These are phyloP conservation scores for Trichothecium roseum DNA, from an alignment of 2,329 filamentous ascomycete genomes.

Conservation along the genomic window DNA sequence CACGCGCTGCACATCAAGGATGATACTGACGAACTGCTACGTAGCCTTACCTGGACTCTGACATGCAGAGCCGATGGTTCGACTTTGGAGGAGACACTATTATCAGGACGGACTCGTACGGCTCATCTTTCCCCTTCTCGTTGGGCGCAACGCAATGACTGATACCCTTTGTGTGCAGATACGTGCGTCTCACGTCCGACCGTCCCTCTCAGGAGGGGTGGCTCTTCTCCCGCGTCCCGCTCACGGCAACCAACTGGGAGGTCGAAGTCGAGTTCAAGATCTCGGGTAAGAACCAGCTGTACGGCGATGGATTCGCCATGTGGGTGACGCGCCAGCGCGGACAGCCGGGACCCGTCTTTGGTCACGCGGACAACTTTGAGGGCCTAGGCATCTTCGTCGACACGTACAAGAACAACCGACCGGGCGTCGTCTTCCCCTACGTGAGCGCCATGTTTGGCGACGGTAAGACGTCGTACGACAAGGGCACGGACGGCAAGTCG, in stretches of 20 bases:
- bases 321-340: constrained; percentile 95
- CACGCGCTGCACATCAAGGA: constrained; percentile 9
- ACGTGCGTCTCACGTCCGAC: constrained; percentile 87
- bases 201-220: constrained; percentile 84
- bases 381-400: constrained; percentile 93
- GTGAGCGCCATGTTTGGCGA: constrained; percentile 98
- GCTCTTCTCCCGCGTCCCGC: constrained; percentile 85
- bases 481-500: constrained; percentile 86
- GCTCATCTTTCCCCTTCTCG: constrained; percentile 6
- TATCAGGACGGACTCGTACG: constrained; percentile 60
- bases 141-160: background rate
- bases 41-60: constrained; percentile 92
- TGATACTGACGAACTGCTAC: constrained; percentile 8
- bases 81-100: constrained; percentile 97
- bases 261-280: constrained; percentile 95
- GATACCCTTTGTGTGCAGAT: constrained; percentile 38
- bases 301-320: constrained; percentile 94
- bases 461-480: constrained; percentile 80
- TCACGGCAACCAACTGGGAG: constrained; percentile 99
- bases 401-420: constrained; percentile 99
- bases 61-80: constrained; percentile 98
- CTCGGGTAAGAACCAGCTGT: constrained; percentile 77
- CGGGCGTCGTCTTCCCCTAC: constrained; percentile 90
- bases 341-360: constrained; percentile 74
- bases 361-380: constrained; percentile 79